Conservation (phyloP, 2,329 filamentous ascomycete genomes). For the Cladosporium sphaerospermum region DNA sequence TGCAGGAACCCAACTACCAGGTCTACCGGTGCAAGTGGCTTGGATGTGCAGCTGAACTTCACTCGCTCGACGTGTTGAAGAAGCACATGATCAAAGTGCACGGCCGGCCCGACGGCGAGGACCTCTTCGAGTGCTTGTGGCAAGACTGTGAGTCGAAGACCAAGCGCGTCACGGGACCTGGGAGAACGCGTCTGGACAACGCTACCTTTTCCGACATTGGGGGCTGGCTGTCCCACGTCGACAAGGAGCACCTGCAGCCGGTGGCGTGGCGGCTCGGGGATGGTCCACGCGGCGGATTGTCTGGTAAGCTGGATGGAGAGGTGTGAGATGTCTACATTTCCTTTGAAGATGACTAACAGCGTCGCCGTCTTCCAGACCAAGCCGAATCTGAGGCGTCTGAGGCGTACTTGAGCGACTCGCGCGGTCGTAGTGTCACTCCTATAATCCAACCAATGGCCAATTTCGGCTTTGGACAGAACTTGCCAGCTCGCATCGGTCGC, state of each 20-base stretch:
- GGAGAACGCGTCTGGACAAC: slow-evolving; percentile 15
- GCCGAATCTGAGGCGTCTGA: slow-evolving; percentile 28
- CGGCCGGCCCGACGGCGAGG: slow-evolving; percentile 29
- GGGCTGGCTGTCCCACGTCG: slow-evolving; percentile 47
- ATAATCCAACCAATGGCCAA: slow-evolving; percentile 18
- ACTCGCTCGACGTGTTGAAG: slow-evolving; percentile 55
- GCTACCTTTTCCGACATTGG: slow-evolving; percentile 33
- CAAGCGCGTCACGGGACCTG: background rate
- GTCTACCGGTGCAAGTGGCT: slow-evolving; percentile 55
- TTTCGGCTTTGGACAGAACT: slow-evolving; percentile 7
- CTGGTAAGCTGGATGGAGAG: slow-evolving; percentile 41
- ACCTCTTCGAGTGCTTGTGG: slow-evolving; percentile 43
- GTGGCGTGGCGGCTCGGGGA: slow-evolving; percentile 55
- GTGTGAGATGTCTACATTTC: background rate
- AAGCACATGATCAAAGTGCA: slow-evolving; percentile 56
- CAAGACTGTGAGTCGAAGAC: slow-evolving; percentile 31
- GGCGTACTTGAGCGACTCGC: slow-evolving; percentile 42
- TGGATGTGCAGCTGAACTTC: slow-evolving; percentile 51
- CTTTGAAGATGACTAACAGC: slow-evolving; percentile 3
- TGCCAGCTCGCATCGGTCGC: slow-evolving; percentile 8
- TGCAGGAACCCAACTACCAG: slow-evolving; percentile 30
- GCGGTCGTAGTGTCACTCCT: slow-evolving; percentile 44
- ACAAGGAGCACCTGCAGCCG: slow-evolving; percentile 45
- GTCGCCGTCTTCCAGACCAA: slow-evolving; percentile 1
- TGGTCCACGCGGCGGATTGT: slow-evolving; percentile 49